Evolutionary conservation across 129 eudicot species (phyloP), one percentile per base, ranked within the genome.

Genomic region (Tagetes erecta): DNA sequence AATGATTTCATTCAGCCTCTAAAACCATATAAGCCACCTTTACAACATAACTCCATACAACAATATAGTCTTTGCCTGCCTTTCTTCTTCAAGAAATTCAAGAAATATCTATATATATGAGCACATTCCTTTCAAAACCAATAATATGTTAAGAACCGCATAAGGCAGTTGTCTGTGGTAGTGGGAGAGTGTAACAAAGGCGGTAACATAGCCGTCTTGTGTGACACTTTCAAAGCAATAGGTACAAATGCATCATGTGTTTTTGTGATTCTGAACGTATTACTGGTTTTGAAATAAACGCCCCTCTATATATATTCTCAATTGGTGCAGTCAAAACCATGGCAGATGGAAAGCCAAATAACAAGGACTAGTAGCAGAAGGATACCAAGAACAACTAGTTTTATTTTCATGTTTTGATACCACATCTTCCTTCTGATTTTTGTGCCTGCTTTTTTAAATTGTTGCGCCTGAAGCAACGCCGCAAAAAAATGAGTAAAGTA

Each of bases 401-500:
- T 92, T 85, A 92, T 86, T 78, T 92, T 92, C 95, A 89, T 88
- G 72, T 92, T 88, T 35, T 92, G 92, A 59, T 88, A 92, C 97
- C 97, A 92, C 97, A 92, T 86, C 56, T 92, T 89, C 72, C 97
- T 73, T 62, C 84, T 70, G 42, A 92, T 80, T 78, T 92, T 81
- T n/a, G 85, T 80, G 37, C 96, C 96, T 0, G 60, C 72, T 60
- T 73, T 80, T 86, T 85, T 85, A 78, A 84, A 92, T 46, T 85
- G 76, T 83, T 83, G 86, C 7, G 97, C 92, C 97, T 87, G 75
- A 56, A 65, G 33, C 35, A 68, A 42, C 12, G 36, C 42, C 9
- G n/a, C 1, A 44, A 47, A 20, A 68, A 51, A 4, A 11, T 50
- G 31, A 67, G 44, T 36, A 81, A 57, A 65, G 34, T 35, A 42